Evolutionary conservation across 345 rosid species (phyloP).

Genomic region (Aquilaria malaccensis): DNA sequence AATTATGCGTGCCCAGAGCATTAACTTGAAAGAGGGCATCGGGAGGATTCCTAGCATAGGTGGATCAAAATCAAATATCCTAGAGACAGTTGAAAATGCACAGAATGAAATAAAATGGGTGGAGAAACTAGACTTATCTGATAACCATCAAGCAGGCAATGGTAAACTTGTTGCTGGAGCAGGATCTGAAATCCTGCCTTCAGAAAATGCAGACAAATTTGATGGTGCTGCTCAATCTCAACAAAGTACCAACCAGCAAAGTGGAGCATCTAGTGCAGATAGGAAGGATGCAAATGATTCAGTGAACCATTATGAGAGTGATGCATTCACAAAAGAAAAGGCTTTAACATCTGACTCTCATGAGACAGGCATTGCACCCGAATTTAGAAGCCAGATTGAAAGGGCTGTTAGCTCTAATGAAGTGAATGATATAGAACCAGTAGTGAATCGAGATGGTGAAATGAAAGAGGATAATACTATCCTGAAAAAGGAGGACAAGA

Average conservation of each 20-base stretch:
- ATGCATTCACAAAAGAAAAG: constrained; percentile 32
- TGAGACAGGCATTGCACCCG: constrained; percentile 28
- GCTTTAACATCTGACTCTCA: constrained; percentile 24
- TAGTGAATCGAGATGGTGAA: constrained; percentile 31
- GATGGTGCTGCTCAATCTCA: constrained; percentile 31
- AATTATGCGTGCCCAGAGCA: constrained; percentile 47
- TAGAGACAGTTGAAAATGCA: constrained; percentile 32
- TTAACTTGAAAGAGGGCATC: constrained; percentile 34
- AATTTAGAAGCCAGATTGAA: constrained; percentile 20
- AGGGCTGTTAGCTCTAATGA: constrained; percentile 27
- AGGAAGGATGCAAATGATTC: constrained; percentile 29
- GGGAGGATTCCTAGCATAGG: constrained; percentile 33
- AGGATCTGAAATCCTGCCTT: constrained; percentile 30
- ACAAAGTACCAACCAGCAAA: constrained; percentile 22
- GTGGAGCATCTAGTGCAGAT: constrained; percentile 26
- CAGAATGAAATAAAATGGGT: constrained; percentile 30
- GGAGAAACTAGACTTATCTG: constrained; percentile 34
- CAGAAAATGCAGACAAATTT: constrained; percentile 31
- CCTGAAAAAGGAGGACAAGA: constrained; percentile 41
- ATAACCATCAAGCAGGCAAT: constrained; percentile 18
- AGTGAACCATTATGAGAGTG: constrained; percentile 30
- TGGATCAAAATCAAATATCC: constrained; percentile 26
- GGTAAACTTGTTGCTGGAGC: constrained; percentile 28
- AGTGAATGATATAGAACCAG: constrained; percentile 23
- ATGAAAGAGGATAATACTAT: constrained; percentile 22